A percentile compares a stretch with the other conserved stretches of the same genome.
phyloP scores from a whole-genome alignment of 1,284 basidiomycete genomes.

The Apiotrichum brassicae region DNA sequence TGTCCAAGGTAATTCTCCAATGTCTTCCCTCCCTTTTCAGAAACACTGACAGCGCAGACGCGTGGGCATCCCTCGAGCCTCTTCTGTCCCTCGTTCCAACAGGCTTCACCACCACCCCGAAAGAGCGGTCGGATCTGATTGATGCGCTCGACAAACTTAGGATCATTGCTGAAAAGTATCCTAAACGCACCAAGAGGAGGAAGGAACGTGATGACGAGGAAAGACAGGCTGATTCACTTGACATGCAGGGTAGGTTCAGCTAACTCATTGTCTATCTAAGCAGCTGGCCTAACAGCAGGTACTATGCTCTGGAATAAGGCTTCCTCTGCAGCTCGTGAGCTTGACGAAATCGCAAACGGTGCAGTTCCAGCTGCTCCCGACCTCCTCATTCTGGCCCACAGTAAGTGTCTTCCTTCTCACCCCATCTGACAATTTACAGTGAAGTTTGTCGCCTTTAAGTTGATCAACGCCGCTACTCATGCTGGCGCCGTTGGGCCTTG shows the following conservation, averaged over 20 bases:
- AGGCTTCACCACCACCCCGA: not conserved
- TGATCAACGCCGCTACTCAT: conserved; percentile 4
- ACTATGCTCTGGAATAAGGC: conserved; percentile 8
- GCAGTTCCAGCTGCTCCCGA: not conserved
- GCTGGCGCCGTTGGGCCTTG: conserved; percentile 2
- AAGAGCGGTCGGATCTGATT: not conserved
- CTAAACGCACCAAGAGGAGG: not conserved
- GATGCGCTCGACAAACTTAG: not conserved
- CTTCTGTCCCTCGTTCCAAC: conserved; percentile 5
- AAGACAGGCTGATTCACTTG: conserved; percentile 4
- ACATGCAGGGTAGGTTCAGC: conserved; percentile 4
- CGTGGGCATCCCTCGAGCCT: not conserved
- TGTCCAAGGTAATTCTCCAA: conserved; percentile 1
- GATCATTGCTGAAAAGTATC: not conserved
- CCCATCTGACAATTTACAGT: not conserved
- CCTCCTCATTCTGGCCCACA: not conserved
- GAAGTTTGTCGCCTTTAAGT: conserved; percentile 6
- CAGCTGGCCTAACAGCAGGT: conserved; percentile 4
- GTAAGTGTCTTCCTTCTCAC: not conserved
- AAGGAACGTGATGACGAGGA: conserved; percentile 1
- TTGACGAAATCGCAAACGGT: not conserved
- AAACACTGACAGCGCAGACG: not conserved
- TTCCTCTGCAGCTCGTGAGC: not conserved
- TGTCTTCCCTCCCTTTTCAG: not conserved
- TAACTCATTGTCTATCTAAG: too few species aligned